These are phyloP conservation scores for Vitis vinifera DNA, from an alignment of 164 flowering plant genomes.

Conservation along the genomic window DNA sequence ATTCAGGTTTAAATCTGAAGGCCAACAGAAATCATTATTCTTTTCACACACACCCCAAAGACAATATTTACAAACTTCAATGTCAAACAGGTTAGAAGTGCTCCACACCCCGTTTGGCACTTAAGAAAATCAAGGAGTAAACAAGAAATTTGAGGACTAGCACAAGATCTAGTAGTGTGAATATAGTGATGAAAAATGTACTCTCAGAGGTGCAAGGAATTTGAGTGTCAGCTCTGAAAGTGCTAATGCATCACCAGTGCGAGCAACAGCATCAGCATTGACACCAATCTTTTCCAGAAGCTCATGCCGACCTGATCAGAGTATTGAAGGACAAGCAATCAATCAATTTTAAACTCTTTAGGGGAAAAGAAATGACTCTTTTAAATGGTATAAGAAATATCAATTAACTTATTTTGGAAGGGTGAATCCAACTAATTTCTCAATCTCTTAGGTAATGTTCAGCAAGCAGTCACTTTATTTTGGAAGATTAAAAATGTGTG, in stretches of 20 bases:
- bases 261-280: constrained; percentile 75
- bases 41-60: background rate
- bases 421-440: no score
- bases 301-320: constrained; percentile 76
- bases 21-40: background rate
- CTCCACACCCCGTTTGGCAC: background rate
- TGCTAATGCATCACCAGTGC: constrained; percentile 80
- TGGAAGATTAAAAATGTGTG: no score
- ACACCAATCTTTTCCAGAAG: constrained; percentile 73
- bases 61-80: background rate
- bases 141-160: background rate
- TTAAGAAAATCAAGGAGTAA: constrained; percentile 3
- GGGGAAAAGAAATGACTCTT: background rate
- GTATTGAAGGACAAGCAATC: constrained; percentile 1
- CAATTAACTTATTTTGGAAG: no score
- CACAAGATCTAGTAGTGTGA: constrained; percentile 4
- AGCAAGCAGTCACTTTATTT: no score
- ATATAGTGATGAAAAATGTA: constrained; percentile 25
- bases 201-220: constrained; percentile 81
- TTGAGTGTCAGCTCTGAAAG: constrained; percentile 79
- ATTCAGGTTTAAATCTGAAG: background rate
- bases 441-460: no score
- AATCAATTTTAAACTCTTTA: background rate
- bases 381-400: background rate
- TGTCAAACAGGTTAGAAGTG: background rate